Evolutionary conservation across 2,329 filamentous ascomycete genomes (phyloP), one percentile per base, ranked within the genome.

Genomic region (Fusarium multiceps): DNA sequence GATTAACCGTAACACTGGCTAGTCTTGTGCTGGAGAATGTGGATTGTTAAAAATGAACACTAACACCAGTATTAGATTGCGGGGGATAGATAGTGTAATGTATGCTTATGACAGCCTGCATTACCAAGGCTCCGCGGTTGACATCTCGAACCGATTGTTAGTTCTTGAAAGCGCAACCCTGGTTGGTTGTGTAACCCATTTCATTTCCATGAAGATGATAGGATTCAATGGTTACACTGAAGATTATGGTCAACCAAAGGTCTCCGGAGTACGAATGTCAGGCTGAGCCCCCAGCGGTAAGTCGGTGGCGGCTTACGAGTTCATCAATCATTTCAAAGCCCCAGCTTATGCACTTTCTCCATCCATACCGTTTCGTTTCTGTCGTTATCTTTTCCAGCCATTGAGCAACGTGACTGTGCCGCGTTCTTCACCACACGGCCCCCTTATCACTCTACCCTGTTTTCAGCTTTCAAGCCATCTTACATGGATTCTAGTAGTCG

Each of bases 101-200:
- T 3, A 9, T 1, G 14, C 7, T 34, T 2, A 9, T 1, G 2
- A 9, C 7, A 34, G 14, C 32, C 14, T 18, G 9, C 14, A 18
- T 18, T 3, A 4, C 14, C 1, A 16, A 18, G 14, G 7, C 14
- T 16, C 14, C 14, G 4, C 1, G 0, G 8, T 34, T 1, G 32
- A 4, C 0, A 34, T 9, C 1, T 1, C 5, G 4, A 16, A 3
- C 32, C 32, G 16, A 9, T 34, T 3, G 30, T 16, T 16, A 3
- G 4, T 32, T 8, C 1, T 7, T 32, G 7, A 1, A 8, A 16
- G 14, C 7, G 32, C 32, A 34, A 34, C 9, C 32, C 14, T 18
- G 8, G 0, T 18, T 34, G 7, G 7, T 8, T 34, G 14, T 34
- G 32, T 18, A 18, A 18, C 14, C 1, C 13, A 9, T 18, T 16